Conservation (phyloP, 345 rosid species). For the Melaleuca alternifolia region DNA sequence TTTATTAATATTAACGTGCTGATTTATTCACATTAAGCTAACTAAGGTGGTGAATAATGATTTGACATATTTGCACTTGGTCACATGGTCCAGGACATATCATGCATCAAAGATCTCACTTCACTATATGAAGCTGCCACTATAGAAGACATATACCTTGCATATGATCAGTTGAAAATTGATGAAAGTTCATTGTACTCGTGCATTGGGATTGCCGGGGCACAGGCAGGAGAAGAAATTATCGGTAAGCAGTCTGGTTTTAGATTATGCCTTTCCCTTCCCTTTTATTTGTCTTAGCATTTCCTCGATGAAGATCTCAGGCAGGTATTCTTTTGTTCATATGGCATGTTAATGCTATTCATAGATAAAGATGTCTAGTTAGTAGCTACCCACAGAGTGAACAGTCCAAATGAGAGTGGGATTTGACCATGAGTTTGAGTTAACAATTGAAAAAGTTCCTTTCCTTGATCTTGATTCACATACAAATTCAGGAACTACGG, state of each 20-base stretch:
- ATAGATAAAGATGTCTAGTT: not conserved
- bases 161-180: slow-evolving; percentile 77
- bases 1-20: not conserved
- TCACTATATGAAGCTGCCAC: slow-evolving; percentile 78
- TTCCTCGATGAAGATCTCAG: not conserved
- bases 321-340: not conserved
- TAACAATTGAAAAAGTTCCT: not conserved
- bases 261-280: not conserved
- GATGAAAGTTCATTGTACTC: slow-evolving; percentile 82
- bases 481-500: not conserved
- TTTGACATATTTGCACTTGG: not conserved
- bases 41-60: not conserved
- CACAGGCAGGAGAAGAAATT: slow-evolving; percentile 62
- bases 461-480: not conserved
- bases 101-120: slow-evolving; percentile 86
- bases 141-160: slow-evolving; percentile 76
- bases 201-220: slow-evolving; percentile 93
- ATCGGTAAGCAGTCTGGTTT: slow-evolving; percentile 22
- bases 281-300: not conserved
- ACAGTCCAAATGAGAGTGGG: not conserved
- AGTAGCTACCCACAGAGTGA: not conserved
- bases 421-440: not conserved
- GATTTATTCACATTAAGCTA: not conserved
- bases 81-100: slow-evolving; percentile 53
- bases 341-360: not conserved